Evolutionary conservation across 2,329 filamentous ascomycete species (phyloP).

Genomic region (Aphanocladium album): DNA sequence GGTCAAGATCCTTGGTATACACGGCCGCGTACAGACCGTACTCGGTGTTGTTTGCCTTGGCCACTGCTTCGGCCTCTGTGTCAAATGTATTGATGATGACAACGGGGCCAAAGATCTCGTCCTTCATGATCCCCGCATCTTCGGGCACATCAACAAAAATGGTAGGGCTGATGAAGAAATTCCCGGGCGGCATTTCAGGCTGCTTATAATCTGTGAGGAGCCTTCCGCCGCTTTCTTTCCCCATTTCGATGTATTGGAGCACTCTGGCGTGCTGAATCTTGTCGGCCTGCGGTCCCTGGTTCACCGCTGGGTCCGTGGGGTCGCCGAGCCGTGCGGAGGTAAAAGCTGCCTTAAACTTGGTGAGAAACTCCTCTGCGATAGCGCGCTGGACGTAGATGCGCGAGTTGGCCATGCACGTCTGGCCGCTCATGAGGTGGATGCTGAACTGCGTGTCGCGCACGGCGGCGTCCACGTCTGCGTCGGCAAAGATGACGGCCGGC

Average conservation of each 20-base stretch:
- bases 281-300: conserved; percentile 46
- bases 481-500: conserved; percentile 52
- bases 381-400: conserved; percentile 52
- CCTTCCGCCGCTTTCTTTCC: conserved; percentile 33
- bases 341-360: conserved; percentile 47
- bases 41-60: conserved; percentile 37
- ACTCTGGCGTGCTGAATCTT: conserved; percentile 45
- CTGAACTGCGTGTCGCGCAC: conserved; percentile 45
- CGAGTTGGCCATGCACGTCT: conserved; percentile 56
- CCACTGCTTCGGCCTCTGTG: conserved; percentile 28
- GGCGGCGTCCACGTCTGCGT: conserved; percentile 59
- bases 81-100: conserved; percentile 47
- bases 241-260: conserved; percentile 39
- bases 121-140: conserved; percentile 44
- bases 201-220: conserved; percentile 15
- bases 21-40: conserved; percentile 53
- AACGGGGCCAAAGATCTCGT: conserved; percentile 62
- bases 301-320: conserved; percentile 27
- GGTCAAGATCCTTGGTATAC: conserved; percentile 49
- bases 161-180: conserved; percentile 18
- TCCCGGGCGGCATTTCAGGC: conserved; percentile 19
- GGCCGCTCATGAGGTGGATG: conserved; percentile 51
- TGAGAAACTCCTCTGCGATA: conserved; percentile 52
- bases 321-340: conserved; percentile 35
- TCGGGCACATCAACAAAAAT: not conserved